Base-by-base conservation (phyloP, 2,329 filamentous ascomycete species). In the Stemphylium vesicarium region DNA sequence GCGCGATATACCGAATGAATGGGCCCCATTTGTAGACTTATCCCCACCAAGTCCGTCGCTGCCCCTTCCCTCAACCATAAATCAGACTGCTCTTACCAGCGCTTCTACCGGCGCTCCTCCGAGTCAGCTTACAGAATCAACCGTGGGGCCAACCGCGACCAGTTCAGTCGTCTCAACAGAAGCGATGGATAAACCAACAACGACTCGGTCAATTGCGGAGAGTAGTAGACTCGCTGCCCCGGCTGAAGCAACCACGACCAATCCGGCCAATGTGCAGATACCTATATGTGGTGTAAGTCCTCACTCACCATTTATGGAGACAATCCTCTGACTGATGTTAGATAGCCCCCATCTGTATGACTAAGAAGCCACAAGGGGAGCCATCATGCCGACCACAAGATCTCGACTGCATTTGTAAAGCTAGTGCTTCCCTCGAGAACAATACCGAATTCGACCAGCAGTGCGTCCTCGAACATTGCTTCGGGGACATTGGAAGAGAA, bases 401-500 rank as follows among this genome's bases (percentile, higher is more conserved):
- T 2, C 45, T 67, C 2, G 36, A 50, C 7, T 67, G 61, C 31
- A 60, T 67, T 26, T 67, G 63, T 53, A 54, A 55, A 2, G 31
- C 32, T 32, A 62, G 60, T 43, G 59, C 52, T 16, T 59, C 56
- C 1, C 38, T 65, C 4, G 53, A 29, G 0, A 50, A 51, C 1
- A 67, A 60, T 16, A 47, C 49, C 0, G 40, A 63, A 9, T 64
- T 67, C 44, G 47, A 54, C 4, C 51, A 52, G 16, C 43, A 53
- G 5, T 65, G 64, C 18, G 39, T 65, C 1, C 45, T 59, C 15
- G 56, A 59, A 3, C 51, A 53, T 6, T 65, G 64, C 22, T 52
- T 41, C 1, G 53, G 48, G 4, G 57, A 54, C 3, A 51, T 59
- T 2, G 59, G 43, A 0, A 53, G 49, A 32, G 49, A 49, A 56